Evolutionary conservation across 345 rosid genomes (phyloP).

Genomic region (Durio zibethinus): DNA sequence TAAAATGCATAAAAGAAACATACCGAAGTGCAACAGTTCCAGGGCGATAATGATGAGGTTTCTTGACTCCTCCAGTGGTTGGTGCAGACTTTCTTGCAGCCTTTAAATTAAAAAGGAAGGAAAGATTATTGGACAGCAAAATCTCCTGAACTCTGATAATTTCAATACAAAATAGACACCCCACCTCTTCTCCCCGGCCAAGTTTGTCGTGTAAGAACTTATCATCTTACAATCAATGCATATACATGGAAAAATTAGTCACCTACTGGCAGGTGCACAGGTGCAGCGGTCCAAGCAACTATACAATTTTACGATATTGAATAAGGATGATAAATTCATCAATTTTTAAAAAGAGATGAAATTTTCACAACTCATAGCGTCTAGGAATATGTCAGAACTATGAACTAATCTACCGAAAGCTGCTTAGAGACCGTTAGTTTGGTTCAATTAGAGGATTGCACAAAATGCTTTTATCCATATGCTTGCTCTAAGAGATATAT

Average conservation of each 20-base stretch:
- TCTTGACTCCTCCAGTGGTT: conserved; percentile 63
- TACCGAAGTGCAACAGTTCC: conserved; percentile 60
- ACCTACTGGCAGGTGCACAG: not conserved
- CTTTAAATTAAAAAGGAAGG: conserved; percentile 19
- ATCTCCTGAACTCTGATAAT: not conserved
- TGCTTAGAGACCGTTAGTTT: not conserved
- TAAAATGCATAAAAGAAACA: not conserved
- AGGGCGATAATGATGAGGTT: conserved; percentile 55
- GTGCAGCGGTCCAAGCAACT: not conserved
- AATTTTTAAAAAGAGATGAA: not conserved
- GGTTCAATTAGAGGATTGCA: not conserved
- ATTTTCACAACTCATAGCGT: not conserved
- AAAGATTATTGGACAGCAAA: not conserved
- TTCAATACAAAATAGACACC: not conserved
- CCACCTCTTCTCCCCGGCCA: not conserved
- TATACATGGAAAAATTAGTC: not conserved
- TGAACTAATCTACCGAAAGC: not conserved
- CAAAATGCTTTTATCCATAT: not conserved
- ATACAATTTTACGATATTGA: not conserved
- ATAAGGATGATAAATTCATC: not conserved
- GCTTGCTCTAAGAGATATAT: not conserved
- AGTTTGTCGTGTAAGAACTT: not conserved
- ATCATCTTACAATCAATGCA: not conserved
- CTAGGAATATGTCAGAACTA: not conserved
- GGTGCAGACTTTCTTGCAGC: conserved; percentile 65